Percentiles rank a stretch among this genome's conserved stretches.
Conservation (phyloP, 2,329 filamentous ascomycete species). For the Exophiala calicioides region DNA sequence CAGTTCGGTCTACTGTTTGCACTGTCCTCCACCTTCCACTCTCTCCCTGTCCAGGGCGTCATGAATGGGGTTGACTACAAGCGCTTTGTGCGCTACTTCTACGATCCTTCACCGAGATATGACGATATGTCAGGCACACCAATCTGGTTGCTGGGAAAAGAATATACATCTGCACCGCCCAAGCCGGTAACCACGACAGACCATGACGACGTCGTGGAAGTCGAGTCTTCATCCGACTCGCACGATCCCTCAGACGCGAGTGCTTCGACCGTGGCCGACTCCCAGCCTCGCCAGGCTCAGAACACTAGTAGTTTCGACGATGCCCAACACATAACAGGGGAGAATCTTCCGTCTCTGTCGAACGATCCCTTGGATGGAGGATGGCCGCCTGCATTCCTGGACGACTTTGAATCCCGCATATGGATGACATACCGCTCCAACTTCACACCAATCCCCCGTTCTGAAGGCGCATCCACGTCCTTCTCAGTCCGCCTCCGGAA, state of each 20-base stretch:
- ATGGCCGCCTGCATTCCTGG: conserved; percentile 84
- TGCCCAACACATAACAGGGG: conserved; percentile 25
- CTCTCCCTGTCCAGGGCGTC: conserved; percentile 27
- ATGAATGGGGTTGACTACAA: conserved; percentile 75
- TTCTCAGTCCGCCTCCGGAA: conserved; percentile 83
- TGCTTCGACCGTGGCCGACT: conserved; percentile 22
- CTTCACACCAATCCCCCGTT: conserved; percentile 80
- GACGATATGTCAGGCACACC: conserved; percentile 66
- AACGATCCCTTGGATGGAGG: conserved; percentile 45
- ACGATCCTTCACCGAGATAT: conserved; percentile 86
- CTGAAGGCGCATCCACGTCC: conserved; percentile 72
- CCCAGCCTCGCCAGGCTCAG: conserved; percentile 13
- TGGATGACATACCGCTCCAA: conserved; percentile 96
- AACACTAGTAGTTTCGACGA: conserved; percentile 28
- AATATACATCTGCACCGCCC: conserved; percentile 49
- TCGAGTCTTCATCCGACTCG: conserved; percentile 32
- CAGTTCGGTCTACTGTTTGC: conserved; percentile 23
- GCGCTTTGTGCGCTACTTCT: conserved; percentile 85
- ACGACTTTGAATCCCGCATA: conserved; percentile 88
- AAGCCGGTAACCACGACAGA: conserved; percentile 32
- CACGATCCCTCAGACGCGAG: conserved; percentile 29
- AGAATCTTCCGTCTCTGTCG: conserved; percentile 27
- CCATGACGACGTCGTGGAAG: conserved; percentile 33
- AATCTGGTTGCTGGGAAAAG: conserved; percentile 78
- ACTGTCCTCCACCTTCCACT: conserved; percentile 24